Evolutionary conservation across 2,329 filamentous ascomycete genomes (phyloP).

Genomic region (Fusarium sp.): DNA sequence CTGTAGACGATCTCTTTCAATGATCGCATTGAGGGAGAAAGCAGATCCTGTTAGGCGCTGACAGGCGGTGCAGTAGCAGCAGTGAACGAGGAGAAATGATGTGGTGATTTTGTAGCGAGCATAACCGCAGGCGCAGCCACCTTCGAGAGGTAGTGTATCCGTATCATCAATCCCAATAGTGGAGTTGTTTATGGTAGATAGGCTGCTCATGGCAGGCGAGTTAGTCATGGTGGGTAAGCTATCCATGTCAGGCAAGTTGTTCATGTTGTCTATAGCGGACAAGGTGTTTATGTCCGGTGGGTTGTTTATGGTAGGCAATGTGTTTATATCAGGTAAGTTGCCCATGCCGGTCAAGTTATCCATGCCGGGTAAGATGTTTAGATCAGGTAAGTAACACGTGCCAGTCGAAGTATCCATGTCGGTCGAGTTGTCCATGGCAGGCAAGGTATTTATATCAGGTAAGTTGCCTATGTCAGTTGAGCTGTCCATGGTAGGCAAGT

Average conservation of each 20-base stretch:
- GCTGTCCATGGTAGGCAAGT: no score
- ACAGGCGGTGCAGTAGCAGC: slow-evolving; percentile 61
- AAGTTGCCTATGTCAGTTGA: no score
- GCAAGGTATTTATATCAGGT: no score
- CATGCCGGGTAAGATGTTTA: no score
- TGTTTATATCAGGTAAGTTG: no score
- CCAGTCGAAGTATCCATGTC: no score
- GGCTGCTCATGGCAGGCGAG: background rate
- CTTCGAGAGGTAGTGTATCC: slow-evolving; percentile 47
- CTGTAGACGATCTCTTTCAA: slow-evolving; percentile 47
- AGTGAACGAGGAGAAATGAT: slow-evolving; percentile 59
- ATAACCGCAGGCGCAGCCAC: slow-evolving; percentile 75
- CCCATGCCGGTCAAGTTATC: no score
- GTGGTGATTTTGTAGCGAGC: slow-evolving; percentile 73
- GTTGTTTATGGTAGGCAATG: no score
- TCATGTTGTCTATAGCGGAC: background rate
- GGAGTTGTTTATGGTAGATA: background rate
- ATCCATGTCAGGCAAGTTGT: background rate
- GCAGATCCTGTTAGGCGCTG: slow-evolving; percentile 57
- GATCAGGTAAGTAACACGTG: no score
- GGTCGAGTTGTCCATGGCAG: background rate
- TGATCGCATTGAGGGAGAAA: slow-evolving; percentile 55
- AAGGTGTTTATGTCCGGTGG: no score
- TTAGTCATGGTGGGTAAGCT: background rate
- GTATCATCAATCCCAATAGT: background rate